Percentiles rank a stretch among this genome's conserved stretches.
phyloP scores from a whole-genome alignment of 352 stramenopile species.

The Pythium phragmitis region DNA sequence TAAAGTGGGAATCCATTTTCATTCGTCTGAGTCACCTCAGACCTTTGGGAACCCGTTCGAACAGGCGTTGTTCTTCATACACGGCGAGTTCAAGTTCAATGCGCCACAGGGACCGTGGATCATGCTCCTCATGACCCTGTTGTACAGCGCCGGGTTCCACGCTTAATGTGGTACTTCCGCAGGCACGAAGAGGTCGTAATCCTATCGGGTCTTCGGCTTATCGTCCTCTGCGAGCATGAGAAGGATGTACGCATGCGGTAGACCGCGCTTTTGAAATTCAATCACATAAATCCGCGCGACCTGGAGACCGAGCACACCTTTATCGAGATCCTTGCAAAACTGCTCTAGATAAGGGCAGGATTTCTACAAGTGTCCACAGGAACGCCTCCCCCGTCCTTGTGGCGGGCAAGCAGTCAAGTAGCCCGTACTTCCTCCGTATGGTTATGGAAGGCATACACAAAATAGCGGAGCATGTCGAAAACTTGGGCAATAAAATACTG shows the following conservation, averaged over 20 bases:
- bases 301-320: slow-evolving; percentile 28
- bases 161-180: slow-evolving; percentile 12
- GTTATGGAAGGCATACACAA: too few species aligned
- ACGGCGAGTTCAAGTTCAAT: neutral
- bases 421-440: too few species aligned
- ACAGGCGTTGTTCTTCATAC: slow-evolving; percentile 8
- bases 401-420: too few species aligned
- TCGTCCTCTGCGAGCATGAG: slow-evolving; percentile 29
- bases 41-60: slow-evolving; percentile 10
- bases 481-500: too few species aligned
- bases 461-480: too few species aligned
- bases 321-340: slow-evolving; percentile 19
- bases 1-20: slow-evolving; percentile 5
- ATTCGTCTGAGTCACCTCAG: neutral
- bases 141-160: neutral
- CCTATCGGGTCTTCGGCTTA: slow-evolving; percentile 14
- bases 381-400: too few species aligned
- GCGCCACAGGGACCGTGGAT: slow-evolving; percentile 9
- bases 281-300: slow-evolving; percentile 29
- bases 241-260: slow-evolving; percentile 40
- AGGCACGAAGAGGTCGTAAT: slow-evolving; percentile 11
- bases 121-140: slow-evolving; percentile 1
- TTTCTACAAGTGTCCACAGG: too few species aligned
- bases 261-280: slow-evolving; percentile 47
- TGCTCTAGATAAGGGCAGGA: too few species aligned